These are phyloP conservation scores for Caryopteris hybrid DNA, from an alignment of 305 asterid genomes.

Conservation along the genomic window DNA sequence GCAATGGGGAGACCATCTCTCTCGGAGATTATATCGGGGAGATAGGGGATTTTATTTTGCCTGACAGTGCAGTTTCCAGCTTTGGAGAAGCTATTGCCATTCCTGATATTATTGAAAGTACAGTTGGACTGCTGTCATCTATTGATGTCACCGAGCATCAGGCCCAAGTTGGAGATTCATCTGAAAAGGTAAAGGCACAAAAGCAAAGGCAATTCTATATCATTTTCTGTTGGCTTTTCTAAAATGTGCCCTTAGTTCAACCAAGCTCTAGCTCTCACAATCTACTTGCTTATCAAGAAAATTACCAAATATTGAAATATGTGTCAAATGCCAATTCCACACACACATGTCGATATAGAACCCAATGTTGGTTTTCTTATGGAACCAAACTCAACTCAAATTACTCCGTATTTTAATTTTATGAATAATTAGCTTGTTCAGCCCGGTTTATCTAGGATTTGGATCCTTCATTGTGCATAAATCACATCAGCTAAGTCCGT, in stretches of 20 bases:
- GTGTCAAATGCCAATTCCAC: no score
- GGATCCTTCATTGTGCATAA: neutral
- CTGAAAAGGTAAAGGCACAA: conserved; percentile 60
- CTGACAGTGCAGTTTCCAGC: conserved; percentile 59
- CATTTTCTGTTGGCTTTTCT: neutral
- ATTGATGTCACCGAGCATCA: conserved; percentile 73
- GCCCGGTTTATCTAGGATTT: neutral
- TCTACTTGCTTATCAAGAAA: no score
- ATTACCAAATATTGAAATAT: no score
- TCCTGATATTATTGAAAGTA: conserved; percentile 92
- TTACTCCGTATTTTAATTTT: neutral
- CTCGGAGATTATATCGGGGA: conserved; percentile 54
- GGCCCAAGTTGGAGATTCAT: conserved; percentile 69
- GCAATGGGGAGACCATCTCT: conserved; percentile 67
- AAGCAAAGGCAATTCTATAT: neutral
- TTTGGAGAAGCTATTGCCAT: conserved; percentile 59
- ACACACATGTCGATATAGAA: no score
- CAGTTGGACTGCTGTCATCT: conserved; percentile 70
- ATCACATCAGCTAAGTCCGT: neutral
- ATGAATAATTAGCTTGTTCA: neutral
- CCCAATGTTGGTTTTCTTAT: no score
- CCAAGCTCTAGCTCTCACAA: no score
- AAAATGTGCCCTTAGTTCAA: no score
- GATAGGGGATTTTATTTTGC: conserved; percentile 59
- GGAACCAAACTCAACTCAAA: no score